A percentile compares a stretch with the other conserved stretches of the same genome.
phyloP scores from a whole-genome alignment of 2,329 filamentous ascomycete genomes.

The Cercospora brassicicola region DNA sequence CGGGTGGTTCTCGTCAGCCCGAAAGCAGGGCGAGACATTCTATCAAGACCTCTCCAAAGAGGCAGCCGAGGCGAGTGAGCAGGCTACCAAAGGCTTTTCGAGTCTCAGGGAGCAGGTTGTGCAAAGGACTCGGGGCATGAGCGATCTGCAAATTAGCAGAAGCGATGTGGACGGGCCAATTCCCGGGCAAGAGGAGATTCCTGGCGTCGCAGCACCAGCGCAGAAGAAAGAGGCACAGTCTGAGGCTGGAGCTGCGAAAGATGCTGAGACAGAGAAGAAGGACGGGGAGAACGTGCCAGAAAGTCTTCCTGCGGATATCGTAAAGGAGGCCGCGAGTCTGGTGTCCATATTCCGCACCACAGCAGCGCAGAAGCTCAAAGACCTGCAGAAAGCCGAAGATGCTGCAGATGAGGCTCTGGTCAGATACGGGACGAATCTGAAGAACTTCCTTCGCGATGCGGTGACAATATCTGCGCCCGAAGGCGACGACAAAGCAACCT shows the following conservation, averaged over 20 bases:
- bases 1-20: constrained; percentile 85
- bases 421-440: constrained; percentile 84
- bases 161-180: constrained; percentile 27
- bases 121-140: constrained; percentile 34
- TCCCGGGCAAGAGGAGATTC: constrained; percentile 36
- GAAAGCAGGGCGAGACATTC: constrained; percentile 86
- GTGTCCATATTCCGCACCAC: constrained; percentile 64
- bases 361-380: constrained; percentile 63
- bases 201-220: constrained; percentile 4
- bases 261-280: constrained; percentile 7
- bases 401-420: constrained; percentile 93
- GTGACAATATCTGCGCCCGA: constrained; percentile 78
- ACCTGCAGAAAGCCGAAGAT: constrained; percentile 89
- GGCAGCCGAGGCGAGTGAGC: constrained; percentile 65
- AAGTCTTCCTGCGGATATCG: constrained; percentile 51
- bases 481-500: constrained; percentile 48
- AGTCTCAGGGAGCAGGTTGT: constrained; percentile 56
- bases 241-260: constrained; percentile 7
- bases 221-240: constrained; percentile 9
- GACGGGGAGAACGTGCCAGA: constrained; percentile 40
- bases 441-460: constrained; percentile 86
- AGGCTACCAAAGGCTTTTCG: constrained; percentile 78
- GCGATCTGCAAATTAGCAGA: constrained; percentile 14
- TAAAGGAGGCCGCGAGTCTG: constrained; percentile 62
- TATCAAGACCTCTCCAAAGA: constrained; percentile 82